Evolutionary conservation across 2,329 filamentous ascomycete species (phyloP), one percentile per base, ranked within the genome.

Genomic region (Alternaria arbusti): DNA sequence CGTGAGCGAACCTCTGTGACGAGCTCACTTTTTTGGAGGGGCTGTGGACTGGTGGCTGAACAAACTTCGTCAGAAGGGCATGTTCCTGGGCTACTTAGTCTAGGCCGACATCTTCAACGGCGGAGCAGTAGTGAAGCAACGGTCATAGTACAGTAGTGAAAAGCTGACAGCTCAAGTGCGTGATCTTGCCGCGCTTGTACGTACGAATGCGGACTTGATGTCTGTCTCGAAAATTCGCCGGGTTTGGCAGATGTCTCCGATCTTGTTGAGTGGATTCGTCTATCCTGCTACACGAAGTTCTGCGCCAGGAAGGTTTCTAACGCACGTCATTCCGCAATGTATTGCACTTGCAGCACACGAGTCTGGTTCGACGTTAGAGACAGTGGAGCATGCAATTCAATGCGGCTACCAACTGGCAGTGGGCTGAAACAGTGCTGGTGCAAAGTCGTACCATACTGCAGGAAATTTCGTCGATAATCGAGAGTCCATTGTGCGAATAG

Each of bases 351-450:
- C 22, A 56, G 43, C 20, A 60, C 43, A 25, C 20, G 50, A 51
- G 20, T 50, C 30, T 25, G 43, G 55, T 15, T 46, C 12, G 26
- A 54, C 28, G 47, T 54, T 46, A 44, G 32, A 25, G 44, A 47
- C 30, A 43, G 36, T 55, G 57, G 49, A 54, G 25, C 47, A 40
- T 36, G 17, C 32, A 55, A 17, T 32, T 57, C 43, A 22, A 45
- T 51, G 57, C 43, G 26, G 56, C 54, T 46, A 13, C n/a, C 23
- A 55, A 28, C n/a, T 60, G 36, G 50, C 57, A 28, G 32, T 50
- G 51, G 46, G 44, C 54, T 60, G 63, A 65, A 68, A 64, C 61
- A 57, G 20, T 43, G 47, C 52, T 57, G 61, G 55, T 60, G 51
- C 57, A 30, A 60, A 45, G 26, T 55, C 32, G 50, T 55, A 50